Conservation (phyloP, 1,284 basidiomycete genomes). For the Ceratobasidium sp. region DNA sequence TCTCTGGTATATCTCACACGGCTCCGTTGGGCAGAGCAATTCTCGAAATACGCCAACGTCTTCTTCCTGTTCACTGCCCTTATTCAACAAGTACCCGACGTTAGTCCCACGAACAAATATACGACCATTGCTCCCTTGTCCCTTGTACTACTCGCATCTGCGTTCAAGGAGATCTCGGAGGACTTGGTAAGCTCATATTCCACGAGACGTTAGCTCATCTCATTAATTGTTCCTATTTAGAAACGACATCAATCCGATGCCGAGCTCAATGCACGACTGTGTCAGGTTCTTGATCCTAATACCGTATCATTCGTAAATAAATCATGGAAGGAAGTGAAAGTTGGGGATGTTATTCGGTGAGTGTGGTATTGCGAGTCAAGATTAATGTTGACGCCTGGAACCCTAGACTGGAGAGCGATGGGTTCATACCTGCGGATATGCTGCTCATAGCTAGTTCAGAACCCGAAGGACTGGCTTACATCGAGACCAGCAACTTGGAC, state of each 20-base stretch:
- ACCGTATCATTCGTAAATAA: slow-evolving; percentile 78
- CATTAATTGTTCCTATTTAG: slow-evolving; percentile 41
- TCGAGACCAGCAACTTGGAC: slow-evolving; percentile 97
- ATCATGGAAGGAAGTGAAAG: slow-evolving; percentile 91
- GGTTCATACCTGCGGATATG: slow-evolving; percentile 97
- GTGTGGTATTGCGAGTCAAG: not conserved
- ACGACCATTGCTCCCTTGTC: slow-evolving; percentile 96
- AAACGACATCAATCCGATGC: slow-evolving; percentile 97
- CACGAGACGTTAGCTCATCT: slow-evolving; percentile 1
- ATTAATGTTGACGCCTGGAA: not conserved
- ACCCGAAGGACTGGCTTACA: slow-evolving; percentile 97
- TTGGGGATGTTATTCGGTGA: slow-evolving; percentile 90
- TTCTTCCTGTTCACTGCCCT: slow-evolving; percentile 99
- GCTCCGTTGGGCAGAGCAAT: slow-evolving; percentile 80
- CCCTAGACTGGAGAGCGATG: slow-evolving; percentile 79
- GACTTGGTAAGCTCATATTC: slow-evolving; percentile 71
- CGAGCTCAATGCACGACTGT: slow-evolving; percentile 88
- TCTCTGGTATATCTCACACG: not conserved
- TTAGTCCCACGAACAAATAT: slow-evolving; percentile 95
- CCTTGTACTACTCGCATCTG: slow-evolving; percentile 93
- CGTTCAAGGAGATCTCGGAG: slow-evolving; percentile 96
- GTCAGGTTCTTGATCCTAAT: slow-evolving; percentile 79
- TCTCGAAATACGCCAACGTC: slow-evolving; percentile 98
- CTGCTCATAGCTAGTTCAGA: slow-evolving; percentile 91
- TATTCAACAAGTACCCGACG: slow-evolving; percentile 98